Conservation (phyloP, 208 protist genomes). For the Leishmania turanica region DNA sequence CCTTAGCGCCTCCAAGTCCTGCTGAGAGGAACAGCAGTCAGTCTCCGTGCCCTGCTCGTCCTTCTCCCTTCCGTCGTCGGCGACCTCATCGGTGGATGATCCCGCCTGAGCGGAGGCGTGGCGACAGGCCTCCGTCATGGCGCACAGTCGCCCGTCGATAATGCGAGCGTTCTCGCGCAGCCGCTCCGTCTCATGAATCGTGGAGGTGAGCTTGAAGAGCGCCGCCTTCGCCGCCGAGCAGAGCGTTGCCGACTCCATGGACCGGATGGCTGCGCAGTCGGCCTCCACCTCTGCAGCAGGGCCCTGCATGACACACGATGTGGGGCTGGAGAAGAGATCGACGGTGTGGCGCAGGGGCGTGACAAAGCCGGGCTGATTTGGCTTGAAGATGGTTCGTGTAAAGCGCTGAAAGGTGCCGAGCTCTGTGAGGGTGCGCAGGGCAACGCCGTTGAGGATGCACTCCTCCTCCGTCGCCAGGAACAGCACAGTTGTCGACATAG, state of each 20-base stretch:
- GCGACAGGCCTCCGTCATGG: slow-evolving; percentile 1
- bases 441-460: slow-evolving; percentile 50
- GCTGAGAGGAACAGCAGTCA: neutral
- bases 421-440: slow-evolving; percentile 29
- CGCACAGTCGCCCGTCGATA: slow-evolving; percentile 6
- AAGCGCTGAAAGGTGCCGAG: slow-evolving; percentile 63
- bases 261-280: slow-evolving; percentile 35
- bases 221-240: neutral
- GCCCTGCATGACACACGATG: slow-evolving; percentile 69
- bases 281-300: slow-evolving; percentile 38
- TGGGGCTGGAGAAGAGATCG: slow-evolving; percentile 80
- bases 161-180: slow-evolving; percentile 1
- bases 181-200: neutral
- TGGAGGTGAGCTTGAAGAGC: slow-evolving; percentile 16
- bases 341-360: slow-evolving; percentile 50
- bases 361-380: slow-evolving; percentile 28
- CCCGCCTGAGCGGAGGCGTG: neutral
- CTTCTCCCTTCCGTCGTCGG: neutral
- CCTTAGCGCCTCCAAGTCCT: slow-evolving; percentile 6
- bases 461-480: slow-evolving; percentile 54
- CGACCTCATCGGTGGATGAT: neutral
- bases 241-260: slow-evolving; percentile 27
- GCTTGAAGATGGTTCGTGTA: slow-evolving; percentile 57
- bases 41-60: neutral
- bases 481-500: slow-evolving; percentile 45